phyloP scores from a whole-genome alignment of 306 rosid genomes.

The Cotoneaster glaucophyllus region DNA sequence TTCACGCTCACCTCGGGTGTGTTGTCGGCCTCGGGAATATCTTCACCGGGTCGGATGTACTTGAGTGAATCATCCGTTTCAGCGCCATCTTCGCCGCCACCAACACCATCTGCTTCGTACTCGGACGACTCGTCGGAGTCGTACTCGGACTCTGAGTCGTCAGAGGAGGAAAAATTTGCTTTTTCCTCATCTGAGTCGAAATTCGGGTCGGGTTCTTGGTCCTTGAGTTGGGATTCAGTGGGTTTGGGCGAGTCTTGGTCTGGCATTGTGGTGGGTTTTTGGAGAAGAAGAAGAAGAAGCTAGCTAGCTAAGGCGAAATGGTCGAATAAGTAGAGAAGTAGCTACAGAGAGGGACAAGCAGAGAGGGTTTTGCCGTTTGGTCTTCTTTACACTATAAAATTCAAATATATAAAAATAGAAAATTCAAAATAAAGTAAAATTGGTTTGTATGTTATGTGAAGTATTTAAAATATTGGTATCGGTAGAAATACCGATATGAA shows the following conservation, averaged over 20 bases:
- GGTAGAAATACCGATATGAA: no score
- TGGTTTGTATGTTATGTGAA: not conserved
- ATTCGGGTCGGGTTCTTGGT: not conserved
- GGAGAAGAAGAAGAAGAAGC: not conserved
- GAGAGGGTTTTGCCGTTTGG: not conserved
- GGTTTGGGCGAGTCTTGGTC: not conserved
- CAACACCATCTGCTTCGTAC: not conserved
- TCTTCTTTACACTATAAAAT: not conserved
- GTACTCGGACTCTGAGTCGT: constrained; percentile 21
- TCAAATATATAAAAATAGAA: not conserved
- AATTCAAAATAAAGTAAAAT: not conserved
- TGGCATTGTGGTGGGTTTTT: constrained; percentile 5
- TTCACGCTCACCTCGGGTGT: constrained; percentile 28
- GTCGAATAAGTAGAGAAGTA: not conserved
- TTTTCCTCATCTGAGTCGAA: constrained; percentile 6
- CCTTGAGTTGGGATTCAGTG: not conserved
- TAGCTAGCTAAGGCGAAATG: not conserved
- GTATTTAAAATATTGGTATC: no score
- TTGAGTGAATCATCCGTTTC: constrained; percentile 16
- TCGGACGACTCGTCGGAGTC: constrained; percentile 21
- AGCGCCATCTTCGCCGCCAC: not conserved
- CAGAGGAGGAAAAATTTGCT: constrained; percentile 2
- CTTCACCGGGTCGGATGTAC: constrained; percentile 19
- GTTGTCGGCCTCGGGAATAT: constrained; percentile 21
- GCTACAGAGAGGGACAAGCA: not conserved